Conservation (phyloP, 2,329 filamentous ascomycete species). For the Botryotinia convoluta region DNA sequence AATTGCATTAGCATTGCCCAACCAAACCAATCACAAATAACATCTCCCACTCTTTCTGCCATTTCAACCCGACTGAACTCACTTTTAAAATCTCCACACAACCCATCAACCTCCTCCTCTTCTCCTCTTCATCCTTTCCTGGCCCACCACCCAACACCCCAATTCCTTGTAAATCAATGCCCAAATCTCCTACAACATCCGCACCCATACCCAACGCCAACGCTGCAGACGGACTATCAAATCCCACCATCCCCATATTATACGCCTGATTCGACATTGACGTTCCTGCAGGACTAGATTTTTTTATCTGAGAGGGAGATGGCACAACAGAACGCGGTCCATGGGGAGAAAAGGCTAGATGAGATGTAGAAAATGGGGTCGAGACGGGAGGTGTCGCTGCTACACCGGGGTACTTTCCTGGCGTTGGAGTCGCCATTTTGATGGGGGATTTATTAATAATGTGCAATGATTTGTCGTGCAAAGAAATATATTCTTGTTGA, state of each 20-base stretch:
- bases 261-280: conserved; percentile 51
- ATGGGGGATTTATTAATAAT: background rate
- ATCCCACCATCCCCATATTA: conserved; percentile 44
- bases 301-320: conserved; percentile 58
- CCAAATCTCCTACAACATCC: conserved; percentile 48
- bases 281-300: conserved; percentile 42
- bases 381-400: conserved; percentile 62
- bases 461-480: background rate
- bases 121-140: conserved; percentile 50
- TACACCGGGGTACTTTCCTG: conserved; percentile 32
- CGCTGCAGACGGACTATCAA: conserved; percentile 63
- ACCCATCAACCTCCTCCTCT: conserved; percentile 43
- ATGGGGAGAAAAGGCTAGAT: conserved; percentile 56
- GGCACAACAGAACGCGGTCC: conserved; percentile 48
- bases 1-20: conserved; percentile 29
- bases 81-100: conserved; percentile 38
- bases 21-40: background rate
- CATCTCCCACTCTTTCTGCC: background rate
- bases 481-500: background rate
- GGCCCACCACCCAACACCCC: conserved; percentile 26
- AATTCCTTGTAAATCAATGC: conserved; percentile 35
- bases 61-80: background rate
- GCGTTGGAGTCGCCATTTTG: conserved; percentile 39
- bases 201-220: conserved; percentile 56
- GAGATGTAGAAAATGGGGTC: conserved; percentile 59